Percentiles rank a stretch among this genome's conserved stretches.
Conservation (phyloP, 208 protist genomes). For the Leishmania guyanensis region DNA sequence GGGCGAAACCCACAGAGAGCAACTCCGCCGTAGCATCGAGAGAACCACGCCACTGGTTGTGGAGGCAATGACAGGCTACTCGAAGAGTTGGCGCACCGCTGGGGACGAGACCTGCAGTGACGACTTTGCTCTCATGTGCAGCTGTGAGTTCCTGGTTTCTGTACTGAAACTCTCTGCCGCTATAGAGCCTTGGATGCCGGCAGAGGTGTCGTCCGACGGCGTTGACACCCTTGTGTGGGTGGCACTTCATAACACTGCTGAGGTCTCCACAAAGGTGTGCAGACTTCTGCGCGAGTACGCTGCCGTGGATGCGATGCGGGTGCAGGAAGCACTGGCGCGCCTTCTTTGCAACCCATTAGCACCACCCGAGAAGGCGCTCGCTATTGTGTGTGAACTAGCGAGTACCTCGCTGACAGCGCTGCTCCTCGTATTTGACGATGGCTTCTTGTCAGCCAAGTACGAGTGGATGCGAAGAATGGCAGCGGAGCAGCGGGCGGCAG, state of each 20-base stretch:
- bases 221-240: constrained; percentile 35
- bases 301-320: constrained; percentile 5
- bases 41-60: constrained; percentile 17
- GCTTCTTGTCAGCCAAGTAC: constrained; percentile 15
- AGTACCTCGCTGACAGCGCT: constrained; percentile 22
- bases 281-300: constrained; percentile 32
- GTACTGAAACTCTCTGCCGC: constrained; percentile 41
- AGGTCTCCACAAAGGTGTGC: constrained; percentile 24
- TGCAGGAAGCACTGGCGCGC: constrained; percentile 13
- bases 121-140: constrained; percentile 35
- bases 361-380: constrained; percentile 15
- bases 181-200: constrained; percentile 43
- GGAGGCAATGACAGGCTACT: constrained; percentile 10
- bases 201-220: constrained; percentile 14
- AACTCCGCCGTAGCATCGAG: constrained; percentile 18
- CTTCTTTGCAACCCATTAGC: constrained; percentile 16
- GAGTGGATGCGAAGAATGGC: constrained; percentile 22
- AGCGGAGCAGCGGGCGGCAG: constrained; percentile 2
- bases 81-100: constrained; percentile 8
- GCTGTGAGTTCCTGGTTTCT: constrained; percentile 53
- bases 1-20: constrained; percentile 9
- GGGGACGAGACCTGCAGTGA: background rate
- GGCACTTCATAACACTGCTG: constrained; percentile 18
- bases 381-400: constrained; percentile 26
- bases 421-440: constrained; percentile 25